Conservation (phyloP, 208 protist species). For the Acanthamoeba lenticulata region DNA sequence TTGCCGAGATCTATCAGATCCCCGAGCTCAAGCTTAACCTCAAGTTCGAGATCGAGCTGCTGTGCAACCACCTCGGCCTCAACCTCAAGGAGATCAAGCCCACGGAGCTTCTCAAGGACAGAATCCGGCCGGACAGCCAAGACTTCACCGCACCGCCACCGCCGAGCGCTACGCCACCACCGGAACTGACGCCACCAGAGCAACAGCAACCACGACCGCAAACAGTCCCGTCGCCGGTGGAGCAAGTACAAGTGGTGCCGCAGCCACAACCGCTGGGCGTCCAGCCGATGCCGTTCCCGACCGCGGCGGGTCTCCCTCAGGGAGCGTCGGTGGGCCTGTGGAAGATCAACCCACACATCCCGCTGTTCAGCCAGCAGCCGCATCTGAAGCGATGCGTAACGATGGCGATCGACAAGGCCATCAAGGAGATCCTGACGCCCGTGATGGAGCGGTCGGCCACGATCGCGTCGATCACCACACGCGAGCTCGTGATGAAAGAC, state of each 20-base stretch:
- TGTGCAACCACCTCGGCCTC: conserved; percentile 88
- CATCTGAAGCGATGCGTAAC: conserved; percentile 60
- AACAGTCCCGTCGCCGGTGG: background rate
- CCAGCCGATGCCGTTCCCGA: background rate
- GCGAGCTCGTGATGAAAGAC: conserved; percentile 95
- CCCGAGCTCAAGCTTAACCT: conserved; percentile 96
- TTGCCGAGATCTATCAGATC: conserved; percentile 96
- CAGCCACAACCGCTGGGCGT: background rate
- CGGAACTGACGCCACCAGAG: too few relatives aligned
- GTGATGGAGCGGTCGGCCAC: conserved; percentile 94
- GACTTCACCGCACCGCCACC: conserved; percentile 58
- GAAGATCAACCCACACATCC: conserved; percentile 65
- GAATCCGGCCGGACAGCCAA: background rate
- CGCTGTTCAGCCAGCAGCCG: conserved; percentile 63
- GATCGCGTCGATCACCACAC: conserved; percentile 93
- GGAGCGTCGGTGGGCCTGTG: background rate
- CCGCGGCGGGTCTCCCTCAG: background rate
- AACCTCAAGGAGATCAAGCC: conserved; percentile 80
- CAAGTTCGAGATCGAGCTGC: conserved; percentile 97
- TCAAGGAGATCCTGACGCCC: conserved; percentile 84
- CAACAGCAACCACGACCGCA: too few relatives aligned
- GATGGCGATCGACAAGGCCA: conserved; percentile 69
- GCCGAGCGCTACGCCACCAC: too few relatives aligned
- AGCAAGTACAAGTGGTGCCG: background rate
- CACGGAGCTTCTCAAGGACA: conserved; percentile 42